Evolutionary conservation across 2,329 filamentous ascomycete genomes (phyloP).

Genomic region (Aspergillus oerlinghausenensis): DNA sequence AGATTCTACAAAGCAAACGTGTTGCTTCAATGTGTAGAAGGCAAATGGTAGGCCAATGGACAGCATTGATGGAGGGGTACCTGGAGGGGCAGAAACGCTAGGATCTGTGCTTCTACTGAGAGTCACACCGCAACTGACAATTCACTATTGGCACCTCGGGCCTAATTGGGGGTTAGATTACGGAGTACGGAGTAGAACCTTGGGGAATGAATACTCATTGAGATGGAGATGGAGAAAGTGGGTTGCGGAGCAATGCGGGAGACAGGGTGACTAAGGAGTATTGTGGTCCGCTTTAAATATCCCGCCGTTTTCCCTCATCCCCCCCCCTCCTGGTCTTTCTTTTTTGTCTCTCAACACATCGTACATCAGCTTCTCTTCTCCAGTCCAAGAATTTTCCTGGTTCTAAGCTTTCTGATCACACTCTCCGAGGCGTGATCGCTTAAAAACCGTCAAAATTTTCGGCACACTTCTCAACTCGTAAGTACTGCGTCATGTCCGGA

Average conservation of each 20-base stretch:
- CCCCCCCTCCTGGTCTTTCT: conserved; percentile 1
- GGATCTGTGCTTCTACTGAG: no score
- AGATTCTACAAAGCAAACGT: no score
- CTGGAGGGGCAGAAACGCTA: not conserved
- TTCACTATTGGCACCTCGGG: not conserved
- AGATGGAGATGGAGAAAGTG: conserved; percentile 1
- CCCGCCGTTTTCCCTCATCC: not conserved
- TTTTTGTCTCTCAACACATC: conserved; percentile 5
- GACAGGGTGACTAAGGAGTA: conserved; percentile 4
- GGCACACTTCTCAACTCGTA: conserved; percentile 97
- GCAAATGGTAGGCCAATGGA: not conserved
- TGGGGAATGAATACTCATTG: not conserved
- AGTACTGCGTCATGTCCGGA: conserved; percentile 34
- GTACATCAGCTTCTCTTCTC: conserved; percentile 13
- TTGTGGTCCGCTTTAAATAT: conserved; percentile 5
- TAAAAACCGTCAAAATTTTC: conserved; percentile 82
- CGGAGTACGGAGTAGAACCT: not conserved
- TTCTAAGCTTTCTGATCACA: conserved; percentile 40
- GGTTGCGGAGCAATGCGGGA: conserved; percentile 5
- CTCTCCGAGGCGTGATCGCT: conserved; percentile 55
- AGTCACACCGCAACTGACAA: not conserved
- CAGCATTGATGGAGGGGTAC: not conserved
- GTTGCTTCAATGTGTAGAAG: not conserved
- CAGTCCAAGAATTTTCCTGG: conserved; percentile 20
- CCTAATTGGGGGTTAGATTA: no score